These are phyloP conservation scores for Colletotrichum echinochloae DNA, from an alignment of 2,329 filamentous ascomycete genomes.

Conservation along the genomic window DNA sequence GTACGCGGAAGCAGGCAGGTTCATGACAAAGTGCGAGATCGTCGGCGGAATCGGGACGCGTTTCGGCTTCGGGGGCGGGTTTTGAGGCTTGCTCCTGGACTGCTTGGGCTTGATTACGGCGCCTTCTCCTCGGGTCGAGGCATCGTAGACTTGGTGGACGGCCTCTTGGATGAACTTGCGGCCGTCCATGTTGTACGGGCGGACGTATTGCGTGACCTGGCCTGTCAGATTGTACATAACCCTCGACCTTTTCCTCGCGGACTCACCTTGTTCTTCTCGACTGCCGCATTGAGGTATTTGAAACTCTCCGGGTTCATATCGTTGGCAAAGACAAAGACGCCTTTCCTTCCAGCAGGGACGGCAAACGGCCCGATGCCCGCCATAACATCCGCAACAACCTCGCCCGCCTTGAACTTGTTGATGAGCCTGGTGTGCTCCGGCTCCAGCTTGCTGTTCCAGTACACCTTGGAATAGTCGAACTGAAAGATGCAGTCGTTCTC, in stretches of 20 bases:
- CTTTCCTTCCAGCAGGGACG: conserved; percentile 88
- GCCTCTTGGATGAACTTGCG: conserved; percentile 81
- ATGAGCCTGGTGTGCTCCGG: conserved; percentile 89
- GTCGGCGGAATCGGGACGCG: conserved; percentile 73
- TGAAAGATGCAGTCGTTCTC: conserved; percentile 88
- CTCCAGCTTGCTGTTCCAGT: conserved; percentile 95
- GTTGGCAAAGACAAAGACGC: conserved; percentile 95
- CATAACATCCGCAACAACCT: conserved; percentile 97
- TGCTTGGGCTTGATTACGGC: conserved; percentile 64
- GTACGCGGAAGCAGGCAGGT: conserved; percentile 90
- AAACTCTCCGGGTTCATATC: conserved; percentile 95
- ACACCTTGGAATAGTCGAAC: conserved; percentile 96
- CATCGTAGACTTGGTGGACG: conserved; percentile 68
- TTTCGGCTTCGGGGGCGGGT: conserved; percentile 51
- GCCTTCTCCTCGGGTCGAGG: conserved; percentile 63
- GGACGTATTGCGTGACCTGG: conserved; percentile 76
- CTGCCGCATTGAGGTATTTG: conserved; percentile 75
- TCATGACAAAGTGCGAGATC: conserved; percentile 98
- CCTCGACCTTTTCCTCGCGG: neutral
- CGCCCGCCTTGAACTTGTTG: conserved; percentile 80
- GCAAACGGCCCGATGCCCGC: conserved; percentile 97
- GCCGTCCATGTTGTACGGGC: conserved; percentile 85
- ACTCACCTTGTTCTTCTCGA: conserved; percentile 82
- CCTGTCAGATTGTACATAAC: conserved; percentile 19
- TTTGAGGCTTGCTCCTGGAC: conserved; percentile 53